phyloP scores from a whole-genome alignment of 148 eudicot genomes.

The Arbutus unedo region DNA sequence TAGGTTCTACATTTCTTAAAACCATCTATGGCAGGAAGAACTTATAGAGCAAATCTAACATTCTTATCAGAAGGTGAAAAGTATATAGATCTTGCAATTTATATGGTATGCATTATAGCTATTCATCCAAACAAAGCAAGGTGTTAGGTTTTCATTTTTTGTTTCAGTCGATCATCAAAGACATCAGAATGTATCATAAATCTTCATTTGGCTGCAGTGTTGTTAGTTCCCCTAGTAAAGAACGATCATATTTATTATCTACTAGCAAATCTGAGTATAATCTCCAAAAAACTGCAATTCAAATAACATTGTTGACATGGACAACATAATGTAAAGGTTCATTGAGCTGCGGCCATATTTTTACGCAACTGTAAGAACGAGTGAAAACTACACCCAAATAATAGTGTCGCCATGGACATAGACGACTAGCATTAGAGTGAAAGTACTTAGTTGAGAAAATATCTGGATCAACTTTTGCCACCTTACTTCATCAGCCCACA shows the following conservation, averaged over 20 bases:
- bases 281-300: not conserved
- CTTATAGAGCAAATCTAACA: not conserved
- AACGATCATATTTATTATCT: not conserved
- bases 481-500: not conserved
- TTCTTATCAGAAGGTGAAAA: not conserved
- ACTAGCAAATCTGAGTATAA: not conserved
- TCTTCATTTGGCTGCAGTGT: not conserved
- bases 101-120: not conserved
- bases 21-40: constrained; percentile 2
- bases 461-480: constrained; percentile 12
- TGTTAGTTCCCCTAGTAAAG: not conserved
- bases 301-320: not conserved
- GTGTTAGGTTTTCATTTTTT: not conserved
- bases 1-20: not conserved
- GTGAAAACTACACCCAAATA: not conserved
- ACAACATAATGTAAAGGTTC: not conserved
- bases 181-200: not conserved
- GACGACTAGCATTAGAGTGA: not conserved
- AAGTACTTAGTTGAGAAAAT: not conserved
- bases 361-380: not conserved
- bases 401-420: not conserved
- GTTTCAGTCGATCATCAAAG: not conserved
- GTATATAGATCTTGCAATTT: not conserved
- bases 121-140: not conserved
- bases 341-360: not conserved